A percentile compares a stretch with the other conserved stretches of the same genome.
These are phyloP conservation scores for Pythium rhizo-oryzae DNA, from an alignment of 352 stramenopile genomes.

Conservation along the genomic window DNA sequence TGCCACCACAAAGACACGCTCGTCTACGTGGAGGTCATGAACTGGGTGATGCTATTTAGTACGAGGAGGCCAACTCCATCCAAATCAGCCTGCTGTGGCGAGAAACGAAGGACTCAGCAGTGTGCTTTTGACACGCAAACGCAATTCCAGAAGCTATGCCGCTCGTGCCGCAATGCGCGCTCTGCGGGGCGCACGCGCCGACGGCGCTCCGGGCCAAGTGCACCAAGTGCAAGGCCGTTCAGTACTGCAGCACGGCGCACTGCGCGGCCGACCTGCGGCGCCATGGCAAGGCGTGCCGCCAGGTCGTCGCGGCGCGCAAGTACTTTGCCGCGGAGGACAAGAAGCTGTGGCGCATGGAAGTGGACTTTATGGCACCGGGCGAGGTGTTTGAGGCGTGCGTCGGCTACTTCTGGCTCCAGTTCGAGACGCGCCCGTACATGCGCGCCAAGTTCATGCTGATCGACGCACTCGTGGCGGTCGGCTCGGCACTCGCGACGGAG, in stretches of 20 bases:
- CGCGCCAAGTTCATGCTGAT: constrained; percentile 8
- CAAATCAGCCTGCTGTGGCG: no score
- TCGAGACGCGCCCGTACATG: constrained; percentile 10
- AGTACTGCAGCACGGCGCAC: constrained; percentile 1
- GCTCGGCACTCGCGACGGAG: constrained; percentile 18
- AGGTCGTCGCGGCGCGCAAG: constrained; percentile 1
- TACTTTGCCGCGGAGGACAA: neutral
- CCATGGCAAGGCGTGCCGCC: neutral
- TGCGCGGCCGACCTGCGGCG: no score
- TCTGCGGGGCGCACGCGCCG: neutral
- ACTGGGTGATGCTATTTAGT: no score
- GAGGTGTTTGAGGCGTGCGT: constrained; percentile 7
- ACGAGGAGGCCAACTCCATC: no score
- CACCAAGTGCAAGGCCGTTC: neutral
- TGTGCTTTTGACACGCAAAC: no score
- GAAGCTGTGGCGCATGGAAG: neutral
- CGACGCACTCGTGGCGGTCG: constrained; percentile 38
- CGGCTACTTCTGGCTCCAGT: neutral
- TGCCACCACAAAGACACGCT: no score
- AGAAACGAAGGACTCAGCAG: no score
- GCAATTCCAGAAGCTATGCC: neutral
- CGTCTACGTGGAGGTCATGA: no score
- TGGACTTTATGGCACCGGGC: neutral
- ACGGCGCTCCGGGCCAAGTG: neutral
- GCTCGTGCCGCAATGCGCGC: neutral